These are phyloP conservation scores for Exsudoporus frostii DNA, from an alignment of 768 basidiomycete genomes.

Conservation along the genomic window DNA sequence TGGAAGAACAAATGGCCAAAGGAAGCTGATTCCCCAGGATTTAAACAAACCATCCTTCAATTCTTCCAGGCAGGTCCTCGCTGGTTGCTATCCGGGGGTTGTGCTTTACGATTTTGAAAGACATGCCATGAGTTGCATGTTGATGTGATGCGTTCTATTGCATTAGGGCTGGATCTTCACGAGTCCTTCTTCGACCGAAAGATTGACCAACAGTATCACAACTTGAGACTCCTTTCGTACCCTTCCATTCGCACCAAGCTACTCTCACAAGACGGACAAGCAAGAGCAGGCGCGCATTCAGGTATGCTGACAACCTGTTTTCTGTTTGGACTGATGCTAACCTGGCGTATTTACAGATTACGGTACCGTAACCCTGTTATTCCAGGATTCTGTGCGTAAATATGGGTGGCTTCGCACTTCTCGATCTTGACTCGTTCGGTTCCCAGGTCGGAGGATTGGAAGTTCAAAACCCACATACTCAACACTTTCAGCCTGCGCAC, in stretches of 20 bases:
- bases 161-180: constrained; percentile 69
- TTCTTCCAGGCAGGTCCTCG: constrained; percentile 60
- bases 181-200: constrained; percentile 75
- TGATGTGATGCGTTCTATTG: constrained; percentile 81
- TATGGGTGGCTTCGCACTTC: not conserved
- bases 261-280: constrained; percentile 62
- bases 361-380: constrained; percentile 76
- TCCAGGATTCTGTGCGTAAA: constrained; percentile 63
- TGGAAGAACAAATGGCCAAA: constrained; percentile 84
- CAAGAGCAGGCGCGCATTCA: constrained; percentile 81
- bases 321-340: not conserved
- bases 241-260: constrained; percentile 65
- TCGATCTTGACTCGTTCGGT: constrained; percentile 1
- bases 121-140: constrained; percentile 75
- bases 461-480: constrained; percentile 77
- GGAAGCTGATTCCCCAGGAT: constrained; percentile 58
- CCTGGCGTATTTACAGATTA: constrained; percentile 48
- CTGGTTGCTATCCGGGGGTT: not conserved
- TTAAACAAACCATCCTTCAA: constrained; percentile 68
- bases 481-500: constrained; percentile 63
- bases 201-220: constrained; percentile 76
- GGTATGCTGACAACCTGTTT: constrained; percentile 34
- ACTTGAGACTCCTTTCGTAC: constrained; percentile 77
- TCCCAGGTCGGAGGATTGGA: constrained; percentile 75
- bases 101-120: constrained; percentile 33